Base-by-base conservation (phyloP, 2,329 filamentous ascomycete genomes). In the Fusarium chuoi region DNA sequence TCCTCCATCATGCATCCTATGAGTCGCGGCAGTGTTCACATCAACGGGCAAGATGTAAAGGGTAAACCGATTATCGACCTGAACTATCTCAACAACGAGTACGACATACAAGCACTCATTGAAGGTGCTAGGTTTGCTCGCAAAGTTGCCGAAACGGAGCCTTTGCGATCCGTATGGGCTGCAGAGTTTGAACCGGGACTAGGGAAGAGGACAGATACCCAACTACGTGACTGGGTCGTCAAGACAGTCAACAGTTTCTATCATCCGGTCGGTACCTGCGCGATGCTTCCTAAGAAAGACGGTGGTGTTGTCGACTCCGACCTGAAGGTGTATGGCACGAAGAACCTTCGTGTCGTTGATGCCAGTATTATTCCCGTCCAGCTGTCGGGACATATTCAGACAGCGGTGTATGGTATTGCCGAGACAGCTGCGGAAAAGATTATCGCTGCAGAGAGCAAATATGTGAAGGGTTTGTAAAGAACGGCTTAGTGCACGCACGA, bases 401-500 rank as follows among this genome's bases (percentile, higher is more conserved):
- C 46, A 5, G 46, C 46, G 9, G 46, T 49, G 7, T 49, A 49
- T 13, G 46, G 46, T 9, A n/a, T 49, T 10, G 46, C 46, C 3
- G 46, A 49, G 46, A 49, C 46, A 12, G 46, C 28, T 6, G 28
- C 28, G 11, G 22, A 49, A 10, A 49, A 33, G 22, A 33, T 49
- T 18, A n/a, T 49, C 3, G 22, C 15, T 13, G 15, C 28, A 3
- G 46, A n/a, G 28, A 33, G n/a, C 3, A 6, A n/a, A 5, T 13
- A 13, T 13, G 1, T 1, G 13, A 33, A 13, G 28, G 14, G 46
- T 2, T 5, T 13, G 0, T 33, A 18, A 49, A 14, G 0, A 7
- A 3, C 4, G 18, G 3, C 13, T 22, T 11, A 1, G 11, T 6
- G 0, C 8, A 10, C 5, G 5, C 7, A 17, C 6, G 0, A 26